Percentiles rank a stretch among this genome's conserved stretches.
phyloP scores from a whole-genome alignment of 2,329 filamentous ascomycete genomes.

The Emergomyces orientalis region DNA sequence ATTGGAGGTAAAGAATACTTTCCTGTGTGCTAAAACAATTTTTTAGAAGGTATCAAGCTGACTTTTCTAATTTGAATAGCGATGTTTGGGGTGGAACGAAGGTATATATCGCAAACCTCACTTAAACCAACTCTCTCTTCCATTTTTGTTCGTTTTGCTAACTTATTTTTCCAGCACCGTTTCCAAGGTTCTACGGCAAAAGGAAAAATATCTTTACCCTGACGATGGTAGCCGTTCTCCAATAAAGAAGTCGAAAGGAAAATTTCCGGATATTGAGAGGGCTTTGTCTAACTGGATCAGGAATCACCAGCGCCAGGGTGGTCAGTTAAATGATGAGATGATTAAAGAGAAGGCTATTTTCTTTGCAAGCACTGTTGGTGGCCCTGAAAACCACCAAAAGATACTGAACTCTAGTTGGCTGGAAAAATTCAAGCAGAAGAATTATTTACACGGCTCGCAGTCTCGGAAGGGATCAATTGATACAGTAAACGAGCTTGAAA shows the following conservation, averaged over 20 bases:
- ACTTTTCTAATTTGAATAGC: conserved; percentile 39
- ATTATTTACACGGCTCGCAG: conserved; percentile 51
- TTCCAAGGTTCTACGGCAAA: conserved; percentile 92
- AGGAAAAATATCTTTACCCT: conserved; percentile 82
- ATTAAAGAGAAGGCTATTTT: conserved; percentile 76
- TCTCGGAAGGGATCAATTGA: conserved; percentile 44
- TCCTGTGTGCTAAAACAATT: not conserved
- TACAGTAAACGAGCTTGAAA: conserved; percentile 59
- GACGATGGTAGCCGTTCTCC: conserved; percentile 72
- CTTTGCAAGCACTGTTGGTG: conserved; percentile 65
- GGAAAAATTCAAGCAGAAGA: conserved; percentile 91
- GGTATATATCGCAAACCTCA: conserved; percentile 48
- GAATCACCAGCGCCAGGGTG: conserved; percentile 68
- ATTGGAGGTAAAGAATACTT: conserved; percentile 61
- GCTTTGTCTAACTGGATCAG: conserved; percentile 79
- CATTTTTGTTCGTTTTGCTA: conserved; percentile 14
- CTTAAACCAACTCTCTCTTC: conserved; percentile 11
- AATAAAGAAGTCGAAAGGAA: conserved; percentile 72
- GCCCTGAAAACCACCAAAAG: conserved; percentile 61
- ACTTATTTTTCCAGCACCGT: conserved; percentile 60
- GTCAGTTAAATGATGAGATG: conserved; percentile 64
- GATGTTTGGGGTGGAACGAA: conserved; percentile 92
- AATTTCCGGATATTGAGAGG: conserved; percentile 83
- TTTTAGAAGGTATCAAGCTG: conserved; percentile 23
- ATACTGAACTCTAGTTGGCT: conserved; percentile 70